A percentile compares a stretch with the other conserved stretches of the same genome.
phyloP scores from a whole-genome alignment of 2,329 filamentous ascomycete species.

The Aspergillus aculeatus region DNA sequence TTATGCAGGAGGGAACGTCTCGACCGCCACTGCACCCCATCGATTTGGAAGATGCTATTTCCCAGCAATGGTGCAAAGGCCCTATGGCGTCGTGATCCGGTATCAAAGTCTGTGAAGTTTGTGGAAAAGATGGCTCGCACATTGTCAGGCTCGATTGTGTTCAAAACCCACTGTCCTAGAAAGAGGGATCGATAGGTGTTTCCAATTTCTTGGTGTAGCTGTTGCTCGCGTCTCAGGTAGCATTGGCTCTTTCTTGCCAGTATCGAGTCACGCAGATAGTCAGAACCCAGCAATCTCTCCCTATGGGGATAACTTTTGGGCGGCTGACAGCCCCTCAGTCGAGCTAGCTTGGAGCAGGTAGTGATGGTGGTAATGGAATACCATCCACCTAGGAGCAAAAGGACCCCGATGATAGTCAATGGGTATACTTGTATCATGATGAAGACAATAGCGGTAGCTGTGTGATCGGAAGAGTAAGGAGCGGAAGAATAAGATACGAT shows the following conservation, averaged over 20 bases:
- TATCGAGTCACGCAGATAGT: background rate
- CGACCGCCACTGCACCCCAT: background rate
- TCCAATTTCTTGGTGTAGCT: background rate
- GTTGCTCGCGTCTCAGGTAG: background rate
- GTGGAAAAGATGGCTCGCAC: slow-evolving; percentile 1
- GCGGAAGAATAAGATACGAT: background rate
- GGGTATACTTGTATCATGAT: background rate
- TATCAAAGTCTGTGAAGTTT: background rate
- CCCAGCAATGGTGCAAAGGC: background rate
- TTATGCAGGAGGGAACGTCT: background rate
- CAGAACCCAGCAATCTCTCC: background rate
- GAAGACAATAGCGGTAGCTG: background rate
- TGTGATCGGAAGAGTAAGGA: background rate
- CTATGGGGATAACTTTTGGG: background rate
- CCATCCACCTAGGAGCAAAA: background rate
- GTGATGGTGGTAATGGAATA: background rate
- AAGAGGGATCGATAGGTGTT: background rate
- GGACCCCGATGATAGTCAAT: background rate
- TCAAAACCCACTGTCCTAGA: slow-evolving; percentile 2
- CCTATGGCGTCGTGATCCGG: background rate
- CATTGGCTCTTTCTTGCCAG: background rate
- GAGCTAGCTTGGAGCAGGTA: background rate
- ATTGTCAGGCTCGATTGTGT: slow-evolving; percentile 4
- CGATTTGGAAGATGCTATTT: background rate
- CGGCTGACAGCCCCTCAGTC: background rate